phyloP scores from a whole-genome alignment of 495 filamentous ascomycete species.

The Friedmanniomyces endolithicus region DNA sequence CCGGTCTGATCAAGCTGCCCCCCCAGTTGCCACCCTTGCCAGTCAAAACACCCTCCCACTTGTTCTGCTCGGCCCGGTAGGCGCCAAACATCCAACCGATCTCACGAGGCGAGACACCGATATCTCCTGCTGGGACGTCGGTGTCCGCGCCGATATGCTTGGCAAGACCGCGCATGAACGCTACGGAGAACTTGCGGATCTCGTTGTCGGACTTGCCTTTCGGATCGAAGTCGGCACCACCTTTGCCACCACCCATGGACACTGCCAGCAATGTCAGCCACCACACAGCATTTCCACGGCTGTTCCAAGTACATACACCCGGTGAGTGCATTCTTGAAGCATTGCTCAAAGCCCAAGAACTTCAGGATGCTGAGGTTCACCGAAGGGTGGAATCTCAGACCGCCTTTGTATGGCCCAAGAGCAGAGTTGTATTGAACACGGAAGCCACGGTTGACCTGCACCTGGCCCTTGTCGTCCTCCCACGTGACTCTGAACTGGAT shows the following conservation, averaged over 20 bases:
- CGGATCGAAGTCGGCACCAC: constrained; percentile 97
- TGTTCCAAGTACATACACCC: constrained; percentile 53
- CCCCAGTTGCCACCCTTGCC: constrained; percentile 92
- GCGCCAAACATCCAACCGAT: constrained; percentile 92
- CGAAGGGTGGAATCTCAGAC: constrained; percentile 86
- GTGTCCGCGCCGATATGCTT: constrained; percentile 95
- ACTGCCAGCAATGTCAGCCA: constrained; percentile 38
- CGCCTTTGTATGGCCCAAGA: constrained; percentile 95
- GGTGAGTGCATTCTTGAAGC: constrained; percentile 99
- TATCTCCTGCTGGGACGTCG: constrained; percentile 90
- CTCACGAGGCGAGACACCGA: constrained; percentile 80
- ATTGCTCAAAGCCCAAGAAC: constrained; percentile 98
- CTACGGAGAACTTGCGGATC: constrained; percentile 92
- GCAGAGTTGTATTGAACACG: constrained; percentile 99
- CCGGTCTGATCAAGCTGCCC: constrained; percentile 85
- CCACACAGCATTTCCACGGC: background rate
- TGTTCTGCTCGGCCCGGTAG: constrained; percentile 77
- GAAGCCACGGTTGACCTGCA: constrained; percentile 92
- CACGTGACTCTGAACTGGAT: constrained; percentile 93
- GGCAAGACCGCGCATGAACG: constrained; percentile 91
- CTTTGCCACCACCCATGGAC: constrained; percentile 97
- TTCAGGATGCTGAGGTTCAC: constrained; percentile 97
- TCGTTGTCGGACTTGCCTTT: constrained; percentile 97
- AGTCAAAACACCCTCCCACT: constrained; percentile 90
- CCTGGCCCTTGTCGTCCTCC: constrained; percentile 77